Percentiles rank a stretch among this genome's conserved stretches.
These are phyloP conservation scores for Pestalotiopsis sp. DNA, from an alignment of 2,329 filamentous ascomycete genomes.

Conservation along the genomic window DNA sequence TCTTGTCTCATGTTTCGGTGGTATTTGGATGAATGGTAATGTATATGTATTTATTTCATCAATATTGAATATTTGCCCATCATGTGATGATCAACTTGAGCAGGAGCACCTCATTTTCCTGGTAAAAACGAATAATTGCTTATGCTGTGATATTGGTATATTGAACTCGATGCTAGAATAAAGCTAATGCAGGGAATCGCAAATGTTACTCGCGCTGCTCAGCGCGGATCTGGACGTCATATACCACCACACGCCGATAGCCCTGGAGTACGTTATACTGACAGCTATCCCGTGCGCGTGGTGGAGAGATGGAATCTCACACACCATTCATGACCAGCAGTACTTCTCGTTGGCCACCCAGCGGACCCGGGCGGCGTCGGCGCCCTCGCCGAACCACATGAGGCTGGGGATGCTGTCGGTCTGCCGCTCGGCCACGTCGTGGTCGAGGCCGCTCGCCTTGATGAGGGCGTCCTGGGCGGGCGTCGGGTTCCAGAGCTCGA, in stretches of 20 bases:
- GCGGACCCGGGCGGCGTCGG: constrained; percentile 51
- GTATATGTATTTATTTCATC: too few species aligned
- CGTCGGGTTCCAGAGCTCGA: constrained; percentile 84
- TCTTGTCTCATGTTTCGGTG: too few species aligned
- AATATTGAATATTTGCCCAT: too few species aligned
- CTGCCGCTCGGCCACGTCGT: constrained; percentile 56
- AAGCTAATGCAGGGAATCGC: too few species aligned
- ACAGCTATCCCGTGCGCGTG: not conserved
- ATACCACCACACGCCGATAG: not conserved
- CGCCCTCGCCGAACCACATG: constrained; percentile 65
- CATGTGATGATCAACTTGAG: too few species aligned
- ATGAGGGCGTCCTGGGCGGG: constrained; percentile 50
- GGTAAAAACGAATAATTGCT: too few species aligned
- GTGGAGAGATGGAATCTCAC: not conserved
- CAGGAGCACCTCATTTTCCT: too few species aligned
- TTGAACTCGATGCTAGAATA: too few species aligned
- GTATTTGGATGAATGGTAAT: too few species aligned
- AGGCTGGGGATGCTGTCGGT: constrained; percentile 69
- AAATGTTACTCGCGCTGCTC: too few species aligned
- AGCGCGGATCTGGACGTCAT: too few species aligned
- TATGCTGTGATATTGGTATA: too few species aligned
- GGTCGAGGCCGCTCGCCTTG: constrained; percentile 46
- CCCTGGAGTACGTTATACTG: not conserved
- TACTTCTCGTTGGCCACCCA: constrained; percentile 80
- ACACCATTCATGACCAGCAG: constrained; percentile 66